Base-by-base conservation (phyloP, 495 filamentous ascomycete species). In the Daldinia concentrica region DNA sequence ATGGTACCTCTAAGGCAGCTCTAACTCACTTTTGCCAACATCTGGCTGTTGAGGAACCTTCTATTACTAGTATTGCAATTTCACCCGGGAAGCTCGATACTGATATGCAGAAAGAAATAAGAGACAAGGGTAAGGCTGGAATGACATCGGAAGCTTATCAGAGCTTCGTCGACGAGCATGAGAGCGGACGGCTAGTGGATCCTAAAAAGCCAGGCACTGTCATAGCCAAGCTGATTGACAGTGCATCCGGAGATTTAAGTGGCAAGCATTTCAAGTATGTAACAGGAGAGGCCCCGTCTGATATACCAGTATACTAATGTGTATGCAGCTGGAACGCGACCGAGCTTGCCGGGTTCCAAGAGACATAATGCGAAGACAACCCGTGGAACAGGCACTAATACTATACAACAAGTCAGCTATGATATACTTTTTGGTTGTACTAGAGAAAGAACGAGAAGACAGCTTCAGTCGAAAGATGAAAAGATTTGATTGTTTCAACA, bases 391-490 rank as follows among this genome's bases (percentile, higher is more conserved):
- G 58, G 76, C 32, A 77, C 37, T 62, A 58, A 19, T 27, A 50
- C 22, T 19, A 34, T 37, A 39, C 60, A 64, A 50, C 39, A 71
- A 73, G 32, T 50, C 43, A 71, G 48, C 32, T 27, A 5, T 2
- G 45, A 57, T 22, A 48, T n/a, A 22, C 41, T 22, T 11, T 22
- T 48, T 63, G 8, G 4, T 34, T 34, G 19, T 37, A 55, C 15
- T 26, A 48, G 43, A 24, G 37, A 69, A 39, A 70, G 62, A 43
- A 69, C 64, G 43, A 58, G 61, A 15, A 55, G 37, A 55, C 77
- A 48, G 79, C 82, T 79, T 97, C 93, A 97, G 93, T 84, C 86
- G 93, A 95, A 94, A 95, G 93, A 95, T 95, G 93, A 96, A 96
- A 96, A 95, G 90, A 82, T 88, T 90, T 83, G 88, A 86, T 85